Conservation (phyloP, 2,329 filamentous ascomycete genomes). For the Bisporella sp. region DNA sequence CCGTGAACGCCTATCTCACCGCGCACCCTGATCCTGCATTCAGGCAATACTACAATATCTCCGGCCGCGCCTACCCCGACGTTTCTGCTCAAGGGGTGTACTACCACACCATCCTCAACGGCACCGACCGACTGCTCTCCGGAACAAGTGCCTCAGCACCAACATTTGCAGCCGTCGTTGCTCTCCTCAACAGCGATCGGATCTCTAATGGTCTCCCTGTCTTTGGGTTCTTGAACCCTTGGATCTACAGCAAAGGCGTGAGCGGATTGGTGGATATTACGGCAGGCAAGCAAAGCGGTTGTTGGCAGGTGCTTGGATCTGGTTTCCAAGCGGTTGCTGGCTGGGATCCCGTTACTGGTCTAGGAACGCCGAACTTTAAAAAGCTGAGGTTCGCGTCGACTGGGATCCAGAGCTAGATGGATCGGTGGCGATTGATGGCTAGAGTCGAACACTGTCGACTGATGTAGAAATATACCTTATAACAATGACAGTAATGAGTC, state of each 20-base stretch:
- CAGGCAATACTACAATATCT: conserved; percentile 37
- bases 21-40: conserved; percentile 34
- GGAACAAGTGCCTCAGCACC: conserved; percentile 51
- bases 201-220: conserved; percentile 40
- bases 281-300: conserved; percentile 32
- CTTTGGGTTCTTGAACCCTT: conserved; percentile 38
- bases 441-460: too few species aligned
- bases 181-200: conserved; percentile 56
- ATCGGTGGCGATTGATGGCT: too few species aligned
- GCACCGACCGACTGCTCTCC: conserved; percentile 31
- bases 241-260: conserved; percentile 31
- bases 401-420: too few species aligned
- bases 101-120: conserved; percentile 36
- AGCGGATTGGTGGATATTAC: conserved; percentile 33
- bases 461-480: too few species aligned
- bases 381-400: background rate
- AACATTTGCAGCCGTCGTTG: conserved; percentile 48
- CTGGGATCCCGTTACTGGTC: background rate
- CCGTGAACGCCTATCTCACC: conserved; percentile 35
- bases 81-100: conserved; percentile 50
- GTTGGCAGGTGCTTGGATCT: conserved; percentile 20
- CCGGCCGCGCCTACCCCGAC: conserved; percentile 44
- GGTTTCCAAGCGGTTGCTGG: conserved; percentile 17
- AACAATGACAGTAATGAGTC: too few species aligned
- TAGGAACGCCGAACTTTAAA: background rate